Evolutionary conservation across 2,329 filamentous ascomycete species (phyloP).

Genomic region (Ophiocordyceps camponoti-saundersi): DNA sequence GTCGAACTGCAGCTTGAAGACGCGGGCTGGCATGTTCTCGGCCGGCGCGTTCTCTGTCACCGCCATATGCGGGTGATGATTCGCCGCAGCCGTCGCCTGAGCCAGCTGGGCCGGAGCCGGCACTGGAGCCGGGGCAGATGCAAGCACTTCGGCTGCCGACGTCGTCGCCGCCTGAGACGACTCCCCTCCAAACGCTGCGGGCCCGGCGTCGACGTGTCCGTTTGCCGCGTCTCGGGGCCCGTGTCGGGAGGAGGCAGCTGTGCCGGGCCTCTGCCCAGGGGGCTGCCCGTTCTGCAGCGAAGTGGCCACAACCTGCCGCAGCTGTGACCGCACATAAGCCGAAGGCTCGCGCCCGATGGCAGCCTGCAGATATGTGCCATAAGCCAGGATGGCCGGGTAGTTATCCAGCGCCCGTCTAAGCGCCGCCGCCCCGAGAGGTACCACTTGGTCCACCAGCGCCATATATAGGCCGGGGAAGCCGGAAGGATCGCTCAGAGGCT

Average conservation of each 20-base stretch:
- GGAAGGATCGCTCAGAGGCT: neutral
- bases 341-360: constrained; percentile 34
- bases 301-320: constrained; percentile 30
- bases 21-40: constrained; percentile 31
- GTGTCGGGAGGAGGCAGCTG: neutral
- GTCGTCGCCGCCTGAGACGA: neutral
- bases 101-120: constrained; percentile 7
- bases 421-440: constrained; percentile 30
- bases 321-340: constrained; percentile 26
- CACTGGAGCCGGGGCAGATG: neutral
- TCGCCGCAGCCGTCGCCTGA: constrained; percentile 3
- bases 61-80: constrained; percentile 26
- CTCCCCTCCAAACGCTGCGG: neutral
- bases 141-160: neutral
- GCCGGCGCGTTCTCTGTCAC: constrained; percentile 21
- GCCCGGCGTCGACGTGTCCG: neutral
- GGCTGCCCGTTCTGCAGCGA: constrained; percentile 29
- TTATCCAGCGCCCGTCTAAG: constrained; percentile 26
- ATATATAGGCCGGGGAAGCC: constrained; percentile 23
- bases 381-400: constrained; percentile 31
- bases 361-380: constrained; percentile 29
- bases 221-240: neutral
- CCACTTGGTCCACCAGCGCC: constrained; percentile 33
- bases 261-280: constrained; percentile 7
- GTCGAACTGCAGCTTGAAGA: constrained; percentile 97